phyloP scores from a whole-genome alignment of 139 green algal species.

The Pleodorina starrii region DNA sequence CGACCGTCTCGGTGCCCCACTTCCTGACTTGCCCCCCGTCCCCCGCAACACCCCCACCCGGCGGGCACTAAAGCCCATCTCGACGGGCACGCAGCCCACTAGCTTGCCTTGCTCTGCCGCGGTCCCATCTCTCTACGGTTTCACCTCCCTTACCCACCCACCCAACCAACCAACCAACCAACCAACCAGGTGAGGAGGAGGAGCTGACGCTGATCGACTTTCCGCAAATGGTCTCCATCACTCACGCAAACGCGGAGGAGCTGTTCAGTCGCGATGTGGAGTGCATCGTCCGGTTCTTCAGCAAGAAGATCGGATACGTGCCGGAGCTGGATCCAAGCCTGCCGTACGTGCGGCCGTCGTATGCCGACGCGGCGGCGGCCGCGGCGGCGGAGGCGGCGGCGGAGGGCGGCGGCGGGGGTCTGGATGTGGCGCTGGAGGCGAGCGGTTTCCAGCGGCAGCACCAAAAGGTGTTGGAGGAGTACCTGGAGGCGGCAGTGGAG shows the following conservation, averaged over 20 bases:
- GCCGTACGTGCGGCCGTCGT: conserved; percentile 68
- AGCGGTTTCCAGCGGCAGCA: conserved; percentile 80
- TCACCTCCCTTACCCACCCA: too few relatives aligned
- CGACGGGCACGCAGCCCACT: too few relatives aligned
- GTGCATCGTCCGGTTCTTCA: conserved; percentile 88
- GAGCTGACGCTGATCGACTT: conserved; percentile 96
- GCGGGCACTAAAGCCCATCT: too few relatives aligned
- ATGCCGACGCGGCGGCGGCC: conserved; percentile 53
- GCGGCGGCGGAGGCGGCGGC: conserved; percentile 10
- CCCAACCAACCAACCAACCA: too few relatives aligned
- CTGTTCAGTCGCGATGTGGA: conserved; percentile 96
- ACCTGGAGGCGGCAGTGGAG: conserved; percentile 14
- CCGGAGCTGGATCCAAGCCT: conserved; percentile 72
- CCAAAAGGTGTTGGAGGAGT: conserved; percentile 58
- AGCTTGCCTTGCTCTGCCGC: too few relatives aligned
- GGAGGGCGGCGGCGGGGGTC: background rate
- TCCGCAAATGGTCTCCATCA: conserved; percentile 97
- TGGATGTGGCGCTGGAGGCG: conserved; percentile 79
- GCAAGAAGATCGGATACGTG: conserved; percentile 83
- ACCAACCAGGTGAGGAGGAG: conserved; percentile 54
- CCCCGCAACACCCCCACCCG: too few relatives aligned
- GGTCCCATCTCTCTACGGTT: too few relatives aligned
- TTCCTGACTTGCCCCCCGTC: too few relatives aligned
- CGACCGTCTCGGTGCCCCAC: too few relatives aligned
- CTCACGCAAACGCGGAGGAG: conserved; percentile 92